These are phyloP conservation scores for Kuraishia molischiana DNA, from an alignment of 805 yeast species.

Conservation along the genomic window DNA sequence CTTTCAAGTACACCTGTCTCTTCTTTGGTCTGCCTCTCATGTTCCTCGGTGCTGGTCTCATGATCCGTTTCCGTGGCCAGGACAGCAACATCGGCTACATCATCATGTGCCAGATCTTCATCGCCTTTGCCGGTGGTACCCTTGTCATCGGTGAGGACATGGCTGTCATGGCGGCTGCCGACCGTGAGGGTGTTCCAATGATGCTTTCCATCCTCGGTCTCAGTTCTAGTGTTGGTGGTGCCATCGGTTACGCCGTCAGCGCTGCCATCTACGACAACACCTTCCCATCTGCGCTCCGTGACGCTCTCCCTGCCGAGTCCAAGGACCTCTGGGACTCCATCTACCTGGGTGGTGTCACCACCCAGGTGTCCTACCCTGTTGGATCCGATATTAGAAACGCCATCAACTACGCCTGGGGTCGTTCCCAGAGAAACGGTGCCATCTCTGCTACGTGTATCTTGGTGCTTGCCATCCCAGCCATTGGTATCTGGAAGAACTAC, in stretches of 20 bases:
- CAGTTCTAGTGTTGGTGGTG: slow-evolving; percentile 25
- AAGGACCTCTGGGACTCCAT: slow-evolving; percentile 8
- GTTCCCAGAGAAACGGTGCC: slow-evolving; percentile 13
- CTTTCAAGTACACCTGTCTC: slow-evolving; percentile 13
- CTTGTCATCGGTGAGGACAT: slow-evolving; percentile 18
- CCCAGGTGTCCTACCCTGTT: slow-evolving; percentile 13
- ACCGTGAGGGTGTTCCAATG: slow-evolving; percentile 30
- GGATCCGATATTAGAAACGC: slow-evolving; percentile 17
- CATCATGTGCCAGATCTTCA: slow-evolving; percentile 21
- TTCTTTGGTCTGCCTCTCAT: slow-evolving; percentile 12
- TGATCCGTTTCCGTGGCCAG: slow-evolving; percentile 16
- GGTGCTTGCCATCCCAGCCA: slow-evolving; percentile 13
- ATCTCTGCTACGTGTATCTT: slow-evolving; percentile 16
- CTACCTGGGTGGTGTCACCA: slow-evolving; percentile 12
- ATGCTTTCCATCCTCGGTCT: slow-evolving; percentile 25
- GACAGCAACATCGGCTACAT: slow-evolving; percentile 12
- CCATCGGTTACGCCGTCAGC: slow-evolving; percentile 28
- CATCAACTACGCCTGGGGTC: slow-evolving; percentile 16
- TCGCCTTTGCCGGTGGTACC: slow-evolving; percentile 30
- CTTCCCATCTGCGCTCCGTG: slow-evolving; percentile 15
- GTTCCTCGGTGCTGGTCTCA: slow-evolving; percentile 14
- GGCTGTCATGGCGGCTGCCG: slow-evolving; percentile 28
- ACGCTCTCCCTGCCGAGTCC: slow-evolving; percentile 15
- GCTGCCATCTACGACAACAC: slow-evolving; percentile 26
- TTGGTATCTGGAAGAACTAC: slow-evolving; percentile 18